Evolutionary conservation across 2,329 filamentous ascomycete species (phyloP), one percentile per base, ranked within the genome.

Genomic region (Penicillium freii): DNA sequence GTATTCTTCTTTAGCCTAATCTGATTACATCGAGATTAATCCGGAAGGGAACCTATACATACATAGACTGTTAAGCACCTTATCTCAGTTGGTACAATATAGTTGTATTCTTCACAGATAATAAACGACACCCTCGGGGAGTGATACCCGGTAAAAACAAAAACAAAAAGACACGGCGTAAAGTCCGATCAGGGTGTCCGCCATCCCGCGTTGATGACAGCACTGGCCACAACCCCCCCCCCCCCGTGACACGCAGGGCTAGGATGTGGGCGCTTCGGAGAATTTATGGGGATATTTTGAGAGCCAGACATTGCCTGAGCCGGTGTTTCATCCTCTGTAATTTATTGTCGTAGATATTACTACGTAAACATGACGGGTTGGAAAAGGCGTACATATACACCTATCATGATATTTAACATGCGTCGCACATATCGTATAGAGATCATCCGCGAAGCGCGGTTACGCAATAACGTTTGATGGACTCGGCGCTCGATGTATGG

Each of bases 401-500:
- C 31, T 31, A 15, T 53, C 25, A n/a, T 51, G 27, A 43, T 44
- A 29, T 13, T 39, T 50, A 8, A 15, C n/a, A 21, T 33, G 42
- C 21, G 45, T 59, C 25, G 52, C 36, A 56, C 45, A 46, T 31
- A 42, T 49, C 13, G 7, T 47, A 40, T 38, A 59, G 56, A 52
- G 55, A 58, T 62, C 61, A 62, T 48, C 61, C 55, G 62, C 61
- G 59, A 63, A 62, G 57, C 61, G 59, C 59, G 59, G 61, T 62
- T 64, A 64, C 49, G 43, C 53, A 63, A 60, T 64, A 60, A 62
- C 56, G 53, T 54, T 55, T 29, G 19, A 19, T 48, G 23, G 40
- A 54, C 40, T 45, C 34, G 56, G 42, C 23, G 21, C 23, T 40
- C 46, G n/a, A 42, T 33, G 11, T 34, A 19, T 27, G 19, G 45